Evolutionary conservation across 2,329 filamentous ascomycete genomes (phyloP), one percentile per base, ranked within the genome.

Genomic region (Xylariaceae sp.): DNA sequence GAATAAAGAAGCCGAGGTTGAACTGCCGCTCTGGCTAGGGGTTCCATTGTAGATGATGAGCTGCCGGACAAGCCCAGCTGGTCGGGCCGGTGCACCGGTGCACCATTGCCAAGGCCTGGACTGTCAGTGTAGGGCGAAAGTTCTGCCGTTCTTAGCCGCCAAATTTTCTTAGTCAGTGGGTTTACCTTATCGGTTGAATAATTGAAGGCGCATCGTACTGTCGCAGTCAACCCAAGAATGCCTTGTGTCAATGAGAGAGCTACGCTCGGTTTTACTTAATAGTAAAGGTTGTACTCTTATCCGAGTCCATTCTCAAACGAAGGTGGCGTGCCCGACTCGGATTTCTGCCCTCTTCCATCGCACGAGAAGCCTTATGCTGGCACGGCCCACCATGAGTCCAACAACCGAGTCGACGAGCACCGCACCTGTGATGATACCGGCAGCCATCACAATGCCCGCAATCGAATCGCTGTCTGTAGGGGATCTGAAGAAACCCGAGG

Each of bases 121-220:
- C 40, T 43, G 24, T 8, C 37, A 44, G 24, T 21, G 36, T 24
- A 36, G 23, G 30, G 41, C 40, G n/a, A 16, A 44, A 41, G 33
- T 62, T 61, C 52, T 64, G 63, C 63, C 58, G 9, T 16, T 15
- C 6, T 24, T 35, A 30, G 61, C 61, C 63, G 58, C 60, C 44
- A 59, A 61, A 45, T 44, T 50, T 53, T 59, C 39, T 40, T 24
- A 21, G 23, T 10, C 3, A 21, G 30, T 4, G 35, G 33, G 44
- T n/a, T n/a, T n/a, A n/a, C n/a, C n/a, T n/a, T n/a, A n/a, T n/a
- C n/a, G n/a, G n/a, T n/a, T n/a, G n/a, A n/a, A n/a, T n/a, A n/a
- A n/a, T n/a, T n/a, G n/a, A n/a, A n/a, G n/a, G n/a, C n/a, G n/a
- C n/a, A n/a, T n/a, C n/a, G n/a, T n/a, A n/a, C n/a, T n/a, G n/a